phyloP scores from a whole-genome alignment of 495 filamentous ascomycete genomes.

The Jackrogersella multiformis region DNA sequence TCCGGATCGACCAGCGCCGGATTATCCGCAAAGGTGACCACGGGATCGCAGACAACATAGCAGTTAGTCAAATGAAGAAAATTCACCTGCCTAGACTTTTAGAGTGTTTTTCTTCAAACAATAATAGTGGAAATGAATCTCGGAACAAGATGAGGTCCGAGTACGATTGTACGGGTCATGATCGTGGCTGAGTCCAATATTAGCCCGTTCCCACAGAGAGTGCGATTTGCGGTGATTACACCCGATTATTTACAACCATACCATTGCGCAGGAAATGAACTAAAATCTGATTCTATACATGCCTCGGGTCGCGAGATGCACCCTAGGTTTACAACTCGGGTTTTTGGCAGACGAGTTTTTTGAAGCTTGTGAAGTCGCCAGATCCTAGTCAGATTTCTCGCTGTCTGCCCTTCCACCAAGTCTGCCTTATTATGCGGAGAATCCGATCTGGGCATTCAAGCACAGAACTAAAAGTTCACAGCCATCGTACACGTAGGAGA shows the following conservation, averaged over 20 bases:
- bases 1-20: conserved; percentile 14
- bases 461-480: neutral
- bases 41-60: conserved; percentile 2
- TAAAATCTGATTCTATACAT: neutral
- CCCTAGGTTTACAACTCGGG: too few relatives aligned
- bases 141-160: neutral
- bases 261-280: neutral
- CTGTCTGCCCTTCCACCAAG: neutral
- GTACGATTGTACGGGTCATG: neutral
- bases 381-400: neutral
- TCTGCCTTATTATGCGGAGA: neutral
- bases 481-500: neutral
- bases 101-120: neutral
- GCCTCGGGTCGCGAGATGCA: conserved; percentile 7
- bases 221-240: conserved; percentile 24
- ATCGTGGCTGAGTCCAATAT: conserved; percentile 14
- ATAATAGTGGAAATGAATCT: neutral
- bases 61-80: conserved; percentile 23
- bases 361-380: too few relatives aligned
- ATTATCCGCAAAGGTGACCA: neutral
- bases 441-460: neutral
- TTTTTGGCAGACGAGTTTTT: neutral
- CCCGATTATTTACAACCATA: conserved; percentile 4
- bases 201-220: neutral
- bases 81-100: neutral